Base-by-base conservation (phyloP, 441 rosid genomes). In the Populus trichocarpa region DNA sequence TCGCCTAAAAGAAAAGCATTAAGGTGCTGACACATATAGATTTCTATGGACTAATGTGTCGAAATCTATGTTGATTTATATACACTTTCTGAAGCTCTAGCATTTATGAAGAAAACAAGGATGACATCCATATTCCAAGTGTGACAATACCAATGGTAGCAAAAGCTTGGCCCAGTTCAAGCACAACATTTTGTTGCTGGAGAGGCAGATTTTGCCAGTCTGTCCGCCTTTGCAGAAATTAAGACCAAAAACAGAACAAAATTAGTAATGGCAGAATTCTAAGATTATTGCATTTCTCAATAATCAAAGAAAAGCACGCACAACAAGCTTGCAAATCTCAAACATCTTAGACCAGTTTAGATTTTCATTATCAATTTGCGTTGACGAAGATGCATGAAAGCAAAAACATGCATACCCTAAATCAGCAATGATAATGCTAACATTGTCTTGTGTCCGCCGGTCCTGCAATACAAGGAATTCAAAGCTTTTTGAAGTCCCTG, bases 361-460 rank as follows among this genome's bases (percentile, higher is more conserved):
- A 46, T 1, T 46, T 46, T 46, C 57, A 14, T 46, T 14, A 46
- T 46, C 2, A 46, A 1, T 14, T 46, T 46, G 16, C 6, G 2
- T 46, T 46, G 13, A 14, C 2, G 13, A 46, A 46, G 57, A 14
- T 46, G 6, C 57, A 3, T 63, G 30, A 63, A 63, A n/a, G 11
- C 67, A 1, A 22, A 70, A 16, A 77, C 32, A 46, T 64, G 74
- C 86, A 13, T 90, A 93, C 99, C 99, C 99, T 75, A 93, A 82
- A 83, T 96, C 98, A 38, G 99, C 98, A 32, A 93, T 90, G 75
- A 91, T 77, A 81, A 93, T 87, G 84, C 96, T 96, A 73, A 96
- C 74, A 74, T 96, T 96, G 83, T 93, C 98, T 84, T 92, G 90
- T 75, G 99, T 90, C 59, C 84, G 84, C 22, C 85, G 91, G 73